A percentile compares a stretch with the other conserved stretches of the same genome.
phyloP scores from a whole-genome alignment of 2,329 filamentous ascomycete genomes.

The Penicillium palitans region DNA sequence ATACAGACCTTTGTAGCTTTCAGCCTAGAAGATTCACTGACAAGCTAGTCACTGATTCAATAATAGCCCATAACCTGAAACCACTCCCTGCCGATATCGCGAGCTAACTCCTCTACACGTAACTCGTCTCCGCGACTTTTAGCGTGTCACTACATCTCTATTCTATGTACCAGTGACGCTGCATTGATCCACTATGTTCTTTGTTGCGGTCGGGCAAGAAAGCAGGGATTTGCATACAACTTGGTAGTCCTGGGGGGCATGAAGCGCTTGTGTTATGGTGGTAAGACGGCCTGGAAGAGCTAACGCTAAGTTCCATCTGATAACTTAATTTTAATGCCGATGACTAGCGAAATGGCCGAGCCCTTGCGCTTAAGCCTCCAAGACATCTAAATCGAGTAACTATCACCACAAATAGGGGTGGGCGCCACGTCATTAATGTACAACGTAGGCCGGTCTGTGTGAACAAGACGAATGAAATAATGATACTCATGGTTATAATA shows the following conservation, averaged over 20 bases:
- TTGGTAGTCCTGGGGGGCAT: not conserved
- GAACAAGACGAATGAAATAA: not conserved
- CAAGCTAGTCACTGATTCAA: not conserved
- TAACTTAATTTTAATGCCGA: constrained; percentile 14
- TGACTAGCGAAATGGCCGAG: not conserved
- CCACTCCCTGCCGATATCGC: not conserved
- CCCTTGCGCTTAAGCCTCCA: not conserved
- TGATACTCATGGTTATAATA: not conserved
- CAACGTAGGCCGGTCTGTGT: not conserved
- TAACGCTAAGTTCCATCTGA: constrained; percentile 13
- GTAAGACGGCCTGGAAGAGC: not conserved
- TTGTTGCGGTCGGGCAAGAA: not conserved
- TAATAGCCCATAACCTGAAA: not conserved
- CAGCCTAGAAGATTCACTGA: not conserved
- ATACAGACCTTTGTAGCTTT: not conserved
- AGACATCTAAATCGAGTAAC: constrained; percentile 1
- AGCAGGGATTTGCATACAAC: too few species aligned
- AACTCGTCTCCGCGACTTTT: not conserved
- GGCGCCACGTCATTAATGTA: constrained; percentile 7
- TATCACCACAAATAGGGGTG: not conserved
- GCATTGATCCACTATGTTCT: not conserved
- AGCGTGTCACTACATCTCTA: not conserved
- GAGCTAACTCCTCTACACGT: not conserved
- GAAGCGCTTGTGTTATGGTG: not conserved
- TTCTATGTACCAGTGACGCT: not conserved